These are phyloP conservation scores for Byssoonygena ceratinophila DNA, from an alignment of 2,329 filamentous ascomycete species.

Conservation along the genomic window DNA sequence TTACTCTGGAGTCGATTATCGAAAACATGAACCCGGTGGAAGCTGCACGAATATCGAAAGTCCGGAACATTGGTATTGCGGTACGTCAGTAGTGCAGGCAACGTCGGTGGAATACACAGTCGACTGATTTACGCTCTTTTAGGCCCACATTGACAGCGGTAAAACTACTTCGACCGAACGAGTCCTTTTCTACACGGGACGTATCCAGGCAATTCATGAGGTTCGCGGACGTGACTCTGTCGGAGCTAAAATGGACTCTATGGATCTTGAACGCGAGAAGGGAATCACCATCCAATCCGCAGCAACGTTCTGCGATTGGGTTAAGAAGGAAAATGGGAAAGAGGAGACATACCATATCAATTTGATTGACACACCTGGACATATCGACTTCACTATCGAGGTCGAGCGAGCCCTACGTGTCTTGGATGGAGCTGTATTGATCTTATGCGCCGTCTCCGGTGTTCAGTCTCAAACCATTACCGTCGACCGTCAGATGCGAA, in stretches of 20 bases:
- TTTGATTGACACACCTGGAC: slow-evolving; percentile 94
- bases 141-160: slow-evolving; percentile 91
- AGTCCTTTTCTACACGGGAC: slow-evolving; percentile 94
- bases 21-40: slow-evolving; percentile 74
- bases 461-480: slow-evolving; percentile 98
- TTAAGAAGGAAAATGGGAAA: slow-evolving; percentile 69
- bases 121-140: slow-evolving; percentile 10
- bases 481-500: slow-evolving; percentile 95
- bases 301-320: slow-evolving; percentile 95
- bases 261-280: slow-evolving; percentile 97
- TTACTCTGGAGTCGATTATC: slow-evolving; percentile 57
- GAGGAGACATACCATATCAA: slow-evolving; percentile 96
- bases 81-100: slow-evolving; percentile 42
- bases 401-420: slow-evolving; percentile 92
- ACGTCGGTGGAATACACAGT: not conserved
- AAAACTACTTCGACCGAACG: slow-evolving; percentile 96
- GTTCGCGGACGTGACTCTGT: slow-evolving; percentile 81
- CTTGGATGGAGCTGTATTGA: slow-evolving; percentile 94
- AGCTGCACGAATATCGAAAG: slow-evolving; percentile 62
- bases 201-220: slow-evolving; percentile 95
- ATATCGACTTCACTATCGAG: slow-evolving; percentile 99
- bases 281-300: slow-evolving; percentile 98
- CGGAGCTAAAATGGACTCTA: slow-evolving; percentile 98
- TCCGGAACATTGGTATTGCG: slow-evolving; percentile 97
- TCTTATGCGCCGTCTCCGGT: slow-evolving; percentile 91